Conservation (phyloP, 106 monocot species). For the Dioscorea dumetorum region DNA sequence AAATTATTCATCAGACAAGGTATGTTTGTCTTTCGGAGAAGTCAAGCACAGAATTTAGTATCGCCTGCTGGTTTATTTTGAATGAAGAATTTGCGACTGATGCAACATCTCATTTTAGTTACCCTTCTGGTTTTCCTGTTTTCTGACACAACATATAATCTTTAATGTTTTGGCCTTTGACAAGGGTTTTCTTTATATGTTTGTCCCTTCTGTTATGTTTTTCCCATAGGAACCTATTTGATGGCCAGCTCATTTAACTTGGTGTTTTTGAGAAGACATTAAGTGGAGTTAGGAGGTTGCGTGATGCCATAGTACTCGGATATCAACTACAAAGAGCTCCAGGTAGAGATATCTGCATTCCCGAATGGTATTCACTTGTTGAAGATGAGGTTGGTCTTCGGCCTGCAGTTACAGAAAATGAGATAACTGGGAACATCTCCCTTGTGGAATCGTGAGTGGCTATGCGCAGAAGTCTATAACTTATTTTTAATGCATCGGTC, state of each 20-base stretch:
- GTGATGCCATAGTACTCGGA: conserved; percentile 96
- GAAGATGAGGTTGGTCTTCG: conserved; percentile 75
- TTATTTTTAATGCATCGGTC: neutral
- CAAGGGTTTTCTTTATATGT: too few relatives aligned
- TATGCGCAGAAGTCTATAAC: neutral
- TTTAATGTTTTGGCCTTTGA: too few relatives aligned
- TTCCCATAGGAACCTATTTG: neutral
- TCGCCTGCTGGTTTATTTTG: too few relatives aligned
- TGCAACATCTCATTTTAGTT: too few relatives aligned
- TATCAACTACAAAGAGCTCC: conserved; percentile 93
- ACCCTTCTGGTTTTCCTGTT: too few relatives aligned
- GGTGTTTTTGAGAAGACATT: conserved; percentile 12
- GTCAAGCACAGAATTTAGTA: too few relatives aligned
- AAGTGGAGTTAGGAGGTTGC: conserved; percentile 83
- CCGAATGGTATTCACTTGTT: conserved; percentile 88
- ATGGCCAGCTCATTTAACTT: too few relatives aligned
- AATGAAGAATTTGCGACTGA: too few relatives aligned
- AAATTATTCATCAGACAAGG: conserved; percentile 70
- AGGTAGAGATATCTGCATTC: conserved; percentile 78
- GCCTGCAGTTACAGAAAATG: conserved; percentile 19
- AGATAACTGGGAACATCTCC: conserved; percentile 20
- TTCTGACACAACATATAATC: too few relatives aligned
- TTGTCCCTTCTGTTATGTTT: neutral
- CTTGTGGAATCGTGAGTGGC: conserved; percentile 56
- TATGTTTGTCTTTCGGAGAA: conserved; percentile 7